Base-by-base conservation (phyloP, 768 basidiomycete genomes). In the Fistulinella prunicolor region DNA sequence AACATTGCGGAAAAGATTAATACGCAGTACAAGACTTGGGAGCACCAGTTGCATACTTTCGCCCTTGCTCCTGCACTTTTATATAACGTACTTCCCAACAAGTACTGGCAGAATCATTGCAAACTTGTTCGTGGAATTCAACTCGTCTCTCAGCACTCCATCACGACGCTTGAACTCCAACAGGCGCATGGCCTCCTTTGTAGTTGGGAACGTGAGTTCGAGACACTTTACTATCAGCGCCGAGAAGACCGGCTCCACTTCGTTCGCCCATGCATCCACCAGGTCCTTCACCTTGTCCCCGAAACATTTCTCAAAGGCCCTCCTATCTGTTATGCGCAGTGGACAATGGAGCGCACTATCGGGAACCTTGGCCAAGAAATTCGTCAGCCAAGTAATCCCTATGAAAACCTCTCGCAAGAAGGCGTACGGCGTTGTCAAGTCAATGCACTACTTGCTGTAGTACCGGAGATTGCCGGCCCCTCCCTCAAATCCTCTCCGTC, bases 291-390 rank as follows among this genome's bases (percentile, higher is more conserved):
- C 10, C 12, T 41, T 6, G 26, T 44, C 1, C 19, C 42, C 10
- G 50, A 51, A 17, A 19, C 42, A 1, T 12, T 51, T 13, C 32
- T 17, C 12, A 49, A 49, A 23, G 55, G 40, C 0, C 44, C 37
- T 0, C 21, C 37, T 0, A 45, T 49, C 4, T 49, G 51, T 13
- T 54, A 51, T n/a, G 40, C 63, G 1, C 67, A 70, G 24, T 71
- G 63, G 63, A 61, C 57, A 0, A 55, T 71, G 48, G 68, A 69
- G 32, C 20, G 49, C 0, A 60, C 57, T 0, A 65, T 68, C n/a
- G 60, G 65, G 0, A 64, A 57, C 19, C 49, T 68, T 9, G 67
- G 62, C 0, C 38, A 50, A 44, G 58, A 69, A 45, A 56, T 67
- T 7, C 29, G 34, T 0, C 54, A 55, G 9, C 51, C 43, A 9